phyloP scores from a whole-genome alignment of 78 protist species.

The Diacronema lutheri region DNA sequence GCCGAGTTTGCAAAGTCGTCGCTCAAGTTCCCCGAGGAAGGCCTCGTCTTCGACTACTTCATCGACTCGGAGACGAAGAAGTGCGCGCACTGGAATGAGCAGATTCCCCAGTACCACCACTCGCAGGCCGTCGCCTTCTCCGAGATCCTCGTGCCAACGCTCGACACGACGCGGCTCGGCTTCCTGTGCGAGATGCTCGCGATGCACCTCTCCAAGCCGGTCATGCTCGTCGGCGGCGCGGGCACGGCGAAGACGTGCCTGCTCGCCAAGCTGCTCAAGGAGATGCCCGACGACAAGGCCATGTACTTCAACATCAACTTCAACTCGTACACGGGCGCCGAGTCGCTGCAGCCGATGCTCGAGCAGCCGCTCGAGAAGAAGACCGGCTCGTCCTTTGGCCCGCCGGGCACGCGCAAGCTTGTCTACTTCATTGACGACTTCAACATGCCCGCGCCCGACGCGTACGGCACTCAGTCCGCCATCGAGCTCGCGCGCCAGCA shows the following conservation, averaged over 20 bases:
- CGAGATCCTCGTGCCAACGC: conserved; percentile 12
- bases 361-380: conserved; percentile 67
- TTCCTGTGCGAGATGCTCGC: conserved; percentile 27
- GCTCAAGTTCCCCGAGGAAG: conserved; percentile 23
- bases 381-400: conserved; percentile 55
- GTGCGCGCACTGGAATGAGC: conserved; percentile 32
- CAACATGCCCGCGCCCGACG: conserved; percentile 84
- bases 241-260: conserved; percentile 81
- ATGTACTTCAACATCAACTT: conserved; percentile 49
- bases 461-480: conserved; percentile 84
- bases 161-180: conserved; percentile 51
- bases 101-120: conserved; percentile 30
- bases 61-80: background rate
- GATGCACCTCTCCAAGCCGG: background rate
- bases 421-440: conserved; percentile 70
- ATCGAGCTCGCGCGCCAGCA: conserved; percentile 78
- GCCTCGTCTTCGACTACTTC: conserved; percentile 51
- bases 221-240: conserved; percentile 74
- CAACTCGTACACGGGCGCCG: conserved; percentile 70
- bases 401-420: conserved; percentile 59
- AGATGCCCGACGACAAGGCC: conserved; percentile 14
- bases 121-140: conserved; percentile 14
- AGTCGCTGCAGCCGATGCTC: conserved; percentile 23
- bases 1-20: conserved; percentile 11
- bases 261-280: conserved; percentile 20